Conservation (phyloP, 176 grass and related monocot genomes). For the Avena insularis region DNA sequence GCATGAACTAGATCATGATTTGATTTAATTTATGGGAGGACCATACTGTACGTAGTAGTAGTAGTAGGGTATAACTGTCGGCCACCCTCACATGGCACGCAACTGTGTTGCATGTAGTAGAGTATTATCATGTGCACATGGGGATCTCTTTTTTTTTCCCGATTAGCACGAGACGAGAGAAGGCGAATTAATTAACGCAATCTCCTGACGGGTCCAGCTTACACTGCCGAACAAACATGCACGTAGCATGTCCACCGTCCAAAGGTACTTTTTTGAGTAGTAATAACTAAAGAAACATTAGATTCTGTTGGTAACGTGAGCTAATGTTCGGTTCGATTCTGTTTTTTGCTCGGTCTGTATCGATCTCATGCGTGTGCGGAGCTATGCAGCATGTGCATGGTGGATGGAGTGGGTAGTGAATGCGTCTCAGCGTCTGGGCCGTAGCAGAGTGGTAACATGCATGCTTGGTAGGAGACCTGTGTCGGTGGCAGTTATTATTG, state of each 20-base stretch:
- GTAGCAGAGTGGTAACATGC: not conserved
- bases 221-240: not conserved
- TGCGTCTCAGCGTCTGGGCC: not conserved
- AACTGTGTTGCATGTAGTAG: not conserved
- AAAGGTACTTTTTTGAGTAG: not conserved
- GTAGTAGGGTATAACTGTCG: slow-evolving; percentile 28
- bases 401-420: slow-evolving; percentile 17
- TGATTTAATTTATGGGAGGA: not conserved
- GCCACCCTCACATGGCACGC: slow-evolving; percentile 21
- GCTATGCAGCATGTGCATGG: slow-evolving; percentile 17
- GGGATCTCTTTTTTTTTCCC: not conserved
- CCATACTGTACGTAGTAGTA: not conserved
- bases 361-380: not conserved
- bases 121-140: not conserved
- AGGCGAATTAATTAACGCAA: not conserved
- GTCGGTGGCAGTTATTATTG: not conserved
- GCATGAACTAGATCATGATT: slow-evolving; percentile 14
- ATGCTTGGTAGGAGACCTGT: not conserved
- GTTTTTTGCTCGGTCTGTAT: not conserved
- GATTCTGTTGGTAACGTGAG: not conserved
- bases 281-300: too few species aligned
- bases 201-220: not conserved
- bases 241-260: not conserved
- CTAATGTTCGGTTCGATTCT: not conserved
- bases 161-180: not conserved